Evolutionary conservation across 352 stramenopile genomes (phyloP).

Genomic region (Peronosclerospora sorghi): DNA sequence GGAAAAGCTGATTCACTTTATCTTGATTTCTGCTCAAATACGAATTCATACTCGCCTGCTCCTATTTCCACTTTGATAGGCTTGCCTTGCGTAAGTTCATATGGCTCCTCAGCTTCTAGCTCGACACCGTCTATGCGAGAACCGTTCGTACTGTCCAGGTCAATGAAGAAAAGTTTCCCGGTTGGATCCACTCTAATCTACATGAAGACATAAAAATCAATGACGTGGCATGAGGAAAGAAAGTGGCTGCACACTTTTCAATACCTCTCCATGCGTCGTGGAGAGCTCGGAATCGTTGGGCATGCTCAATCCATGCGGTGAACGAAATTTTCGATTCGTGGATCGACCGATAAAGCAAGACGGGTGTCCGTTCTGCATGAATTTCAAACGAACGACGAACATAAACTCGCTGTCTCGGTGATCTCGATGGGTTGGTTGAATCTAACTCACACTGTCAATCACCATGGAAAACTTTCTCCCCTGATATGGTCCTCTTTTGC

Average conservation of each 20-base stretch:
- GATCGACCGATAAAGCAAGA: slow-evolving; percentile 67
- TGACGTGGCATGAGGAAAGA: not conserved
- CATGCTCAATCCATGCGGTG: slow-evolving; percentile 58
- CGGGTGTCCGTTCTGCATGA: slow-evolving; percentile 27
- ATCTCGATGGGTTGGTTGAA: not conserved
- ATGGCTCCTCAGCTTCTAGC: slow-evolving; percentile 37
- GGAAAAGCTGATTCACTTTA: slow-evolving; percentile 7
- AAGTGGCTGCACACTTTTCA: not conserved
- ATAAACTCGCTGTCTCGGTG: not conserved
- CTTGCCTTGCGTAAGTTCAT: slow-evolving; percentile 29
- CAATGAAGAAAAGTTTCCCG: slow-evolving; percentile 52
- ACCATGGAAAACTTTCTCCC: slow-evolving; percentile 47
- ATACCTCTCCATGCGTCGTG: slow-evolving; percentile 70
- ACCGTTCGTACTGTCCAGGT: slow-evolving; percentile 78
- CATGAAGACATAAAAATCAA: not conserved
- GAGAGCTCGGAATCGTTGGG: slow-evolving; percentile 73
- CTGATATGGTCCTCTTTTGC: slow-evolving; percentile 44
- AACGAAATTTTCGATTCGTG: slow-evolving; percentile 67
- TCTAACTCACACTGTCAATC: slow-evolving; percentile 32
- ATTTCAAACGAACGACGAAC: not conserved
- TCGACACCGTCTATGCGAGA: slow-evolving; percentile 49
- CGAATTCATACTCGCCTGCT: slow-evolving; percentile 40
- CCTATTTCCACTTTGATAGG: slow-evolving; percentile 44
- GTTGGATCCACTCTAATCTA: slow-evolving; percentile 58
- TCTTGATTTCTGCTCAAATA: slow-evolving; percentile 33